Conservation (phyloP, 192 early-diverging fungal genomes). For the Coemansia sp. region DNA sequence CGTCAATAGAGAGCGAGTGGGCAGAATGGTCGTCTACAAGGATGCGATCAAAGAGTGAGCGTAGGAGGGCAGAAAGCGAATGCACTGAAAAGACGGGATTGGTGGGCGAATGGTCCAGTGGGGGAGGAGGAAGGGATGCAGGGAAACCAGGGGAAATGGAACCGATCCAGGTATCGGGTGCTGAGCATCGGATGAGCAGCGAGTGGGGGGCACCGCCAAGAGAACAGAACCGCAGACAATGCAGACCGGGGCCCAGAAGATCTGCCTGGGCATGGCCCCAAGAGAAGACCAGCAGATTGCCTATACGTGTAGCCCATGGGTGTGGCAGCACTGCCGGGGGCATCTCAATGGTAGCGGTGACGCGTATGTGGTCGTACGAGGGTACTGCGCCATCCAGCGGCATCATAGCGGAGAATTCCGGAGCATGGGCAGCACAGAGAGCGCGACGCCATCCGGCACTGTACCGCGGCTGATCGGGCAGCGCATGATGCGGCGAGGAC, state of each 20-base stretch:
- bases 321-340: background rate
- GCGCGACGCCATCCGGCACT: slow-evolving; percentile 45
- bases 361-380: slow-evolving; percentile 16
- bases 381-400: slow-evolving; percentile 24
- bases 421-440: slow-evolving; percentile 34
- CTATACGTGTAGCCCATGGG: slow-evolving; percentile 2
- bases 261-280: background rate
- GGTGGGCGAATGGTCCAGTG: background rate
- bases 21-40: slow-evolving; percentile 9
- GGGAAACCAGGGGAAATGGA: slow-evolving; percentile 10
- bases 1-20: background rate
- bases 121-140: background rate
- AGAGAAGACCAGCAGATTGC: slow-evolving; percentile 19
- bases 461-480: slow-evolving; percentile 21
- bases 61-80: slow-evolving; percentile 2
- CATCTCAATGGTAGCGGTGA: slow-evolving; percentile 10
- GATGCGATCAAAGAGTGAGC: slow-evolving; percentile 12
- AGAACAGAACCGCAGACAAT: slow-evolving; percentile 15
- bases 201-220: slow-evolving; percentile 1
- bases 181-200: background rate
- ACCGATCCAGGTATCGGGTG: slow-evolving; percentile 10
- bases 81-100: background rate
- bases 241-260: slow-evolving; percentile 7
- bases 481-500: slow-evolving; percentile 8
- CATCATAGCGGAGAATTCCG: slow-evolving; percentile 43